Base-by-base conservation (phyloP, 768 basidiomycete genomes). In the Mycena maculata region DNA sequence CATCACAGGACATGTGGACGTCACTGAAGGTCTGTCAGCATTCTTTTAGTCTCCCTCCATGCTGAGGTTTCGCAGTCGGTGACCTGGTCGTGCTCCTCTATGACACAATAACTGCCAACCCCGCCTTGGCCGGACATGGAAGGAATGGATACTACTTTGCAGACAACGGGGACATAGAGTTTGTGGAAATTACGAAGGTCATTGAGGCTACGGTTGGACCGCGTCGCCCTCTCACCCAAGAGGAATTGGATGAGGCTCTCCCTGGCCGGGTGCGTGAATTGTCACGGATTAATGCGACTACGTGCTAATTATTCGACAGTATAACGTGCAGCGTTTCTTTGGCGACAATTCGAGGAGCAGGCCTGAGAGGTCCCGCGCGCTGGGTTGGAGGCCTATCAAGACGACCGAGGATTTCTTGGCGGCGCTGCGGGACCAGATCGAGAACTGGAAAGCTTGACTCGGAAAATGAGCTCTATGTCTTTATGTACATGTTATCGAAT, bases 371-470 rank as follows among this genome's bases (percentile, higher is more conserved):
- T 71, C 73, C 8, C 71, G 74, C 22, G 66, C 69, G 36, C 47
- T 82, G n/a, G 81, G 81, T 8, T 83, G 82, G 81, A 80, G 78
- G 66, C 79, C 82, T 16, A 74, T 61, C 25, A 74, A 76, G 41
- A 77, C 73, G 27, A 77, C 71, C 0, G 69, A 74, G 59, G 81
- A 82, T 55, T 71, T 82, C 63, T 47, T 81, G 15, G 72, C 63
- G 39, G 79, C 77, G 57, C 69, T 83, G 45, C 69, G 71, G 61
- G 68, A 75, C 16, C 77, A 80, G 67, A 71, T 78, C 3, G 76
- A 76, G 56, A 6, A 31, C 11, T 65, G 54, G 47, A 30, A 50
- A 12, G n/a, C 30, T 28, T 57, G 42, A 57, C 33, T n/a, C n/a
- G n/a, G n/a, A n/a, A n/a, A n/a, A n/a, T n/a, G n/a, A n/a, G n/a